Evolutionary conservation across 2,329 filamentous ascomycete species (phyloP), one percentile per base, ranked within the genome.

Genomic region (Didymella sp.): DNA sequence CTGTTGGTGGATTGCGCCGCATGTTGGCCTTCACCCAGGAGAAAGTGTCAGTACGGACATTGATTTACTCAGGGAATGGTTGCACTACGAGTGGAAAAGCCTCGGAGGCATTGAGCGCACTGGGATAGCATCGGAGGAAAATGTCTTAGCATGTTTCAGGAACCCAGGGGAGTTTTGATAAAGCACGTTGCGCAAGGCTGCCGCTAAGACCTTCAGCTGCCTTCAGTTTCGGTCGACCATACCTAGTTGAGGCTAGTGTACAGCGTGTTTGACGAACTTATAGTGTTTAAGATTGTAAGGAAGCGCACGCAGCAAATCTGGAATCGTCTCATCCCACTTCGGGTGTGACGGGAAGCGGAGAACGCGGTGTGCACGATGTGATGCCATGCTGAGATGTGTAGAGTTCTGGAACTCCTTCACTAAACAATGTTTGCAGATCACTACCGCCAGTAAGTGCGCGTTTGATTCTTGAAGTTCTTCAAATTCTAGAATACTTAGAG

Each of bases 91-190:
- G 47, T 43, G 43, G 54, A 47, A 51, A 48, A 48, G 48, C 37
- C 41, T 31, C 54, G 54, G 54, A 43, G 15, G 31, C 9, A 31
- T 48, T 27, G 25, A 27, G 38, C 38, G 37, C 30, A 38, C 31
- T 57, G 54, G 54, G 38, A 52, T 52, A 52, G 48, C 11, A 57
- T 57, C 43, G 54, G 48, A 52, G 44, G 28, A 51, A 48, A 48
- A 24, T 19, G 19, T 35, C 43, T 37, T 52, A 45, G 54, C 25
- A 38, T 44, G 54, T 57, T 57, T 57, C 54, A 57, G 21, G 19
- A n/a, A 19, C 5, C 30, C 38, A 52, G 21, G 9, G 49, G 43
- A 21, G 28, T 15, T 48, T 44, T 38, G 49, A 40, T 49, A 24
- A 38, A 48, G 54, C 43, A 49, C 44, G 43, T 43, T 40, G 49